Evolutionary conservation across 2,329 filamentous ascomycete species (phyloP).

Genomic region (Colletotrichum paranaense): DNA sequence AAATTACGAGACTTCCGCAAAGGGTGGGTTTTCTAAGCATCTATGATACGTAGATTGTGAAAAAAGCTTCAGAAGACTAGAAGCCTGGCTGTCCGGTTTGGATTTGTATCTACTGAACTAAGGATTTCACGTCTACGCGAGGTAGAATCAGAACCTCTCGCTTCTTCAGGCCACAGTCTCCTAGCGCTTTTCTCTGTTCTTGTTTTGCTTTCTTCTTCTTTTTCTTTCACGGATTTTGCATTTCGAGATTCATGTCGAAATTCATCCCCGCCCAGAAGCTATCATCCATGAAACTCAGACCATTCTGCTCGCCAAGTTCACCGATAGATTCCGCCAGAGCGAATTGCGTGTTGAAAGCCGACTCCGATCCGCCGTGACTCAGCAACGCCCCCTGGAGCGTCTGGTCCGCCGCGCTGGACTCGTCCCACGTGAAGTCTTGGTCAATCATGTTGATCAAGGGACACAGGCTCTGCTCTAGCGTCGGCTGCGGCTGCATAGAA

Average conservation of each 20-base stretch:
- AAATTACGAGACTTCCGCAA: no score
- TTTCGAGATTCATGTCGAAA: slow-evolving; percentile 9
- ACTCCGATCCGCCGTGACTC: neutral
- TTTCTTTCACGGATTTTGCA: neutral
- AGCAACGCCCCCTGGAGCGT: neutral
- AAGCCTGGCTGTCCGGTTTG: no score
- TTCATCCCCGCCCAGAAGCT: slow-evolving; percentile 26
- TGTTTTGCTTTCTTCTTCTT: no score
- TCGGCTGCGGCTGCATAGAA: slow-evolving; percentile 14
- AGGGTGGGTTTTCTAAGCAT: no score
- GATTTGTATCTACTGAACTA: no score
- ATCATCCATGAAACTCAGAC: slow-evolving; percentile 10
- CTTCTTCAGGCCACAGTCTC: no score
- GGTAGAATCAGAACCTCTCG: no score
- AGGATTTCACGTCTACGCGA: no score
- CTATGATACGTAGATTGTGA: no score
- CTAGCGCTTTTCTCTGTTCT: no score
- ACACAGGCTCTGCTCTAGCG: slow-evolving; percentile 25
- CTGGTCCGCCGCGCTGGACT: neutral
- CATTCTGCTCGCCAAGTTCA: neutral
- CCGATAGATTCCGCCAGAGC: slow-evolving; percentile 26
- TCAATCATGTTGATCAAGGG: slow-evolving; percentile 22
- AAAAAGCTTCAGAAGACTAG: no score
- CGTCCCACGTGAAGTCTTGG: slow-evolving; percentile 16
- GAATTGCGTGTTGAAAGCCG: slow-evolving; percentile 31